These are phyloP conservation scores for Seiridium cupressi DNA, from an alignment of 2,329 filamentous ascomycete genomes.

Conservation along the genomic window DNA sequence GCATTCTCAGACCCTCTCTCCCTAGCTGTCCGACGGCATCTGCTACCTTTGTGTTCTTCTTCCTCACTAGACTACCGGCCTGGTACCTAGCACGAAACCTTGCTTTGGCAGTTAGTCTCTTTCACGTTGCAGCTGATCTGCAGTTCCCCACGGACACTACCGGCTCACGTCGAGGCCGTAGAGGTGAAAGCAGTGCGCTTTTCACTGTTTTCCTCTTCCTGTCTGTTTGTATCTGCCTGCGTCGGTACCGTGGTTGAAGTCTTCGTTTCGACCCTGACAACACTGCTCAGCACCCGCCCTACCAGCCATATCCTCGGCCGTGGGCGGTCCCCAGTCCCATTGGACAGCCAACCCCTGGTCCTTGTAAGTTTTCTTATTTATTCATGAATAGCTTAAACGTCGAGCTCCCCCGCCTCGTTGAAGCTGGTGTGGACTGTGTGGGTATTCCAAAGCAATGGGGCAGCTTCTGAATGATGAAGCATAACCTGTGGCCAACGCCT, in stretches of 20 bases:
- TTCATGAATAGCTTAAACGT: neutral
- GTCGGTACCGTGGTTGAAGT: too few species aligned
- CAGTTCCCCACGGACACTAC: neutral
- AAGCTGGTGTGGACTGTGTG: neutral
- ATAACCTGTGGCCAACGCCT: neutral
- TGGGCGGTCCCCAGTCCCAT: too few species aligned
- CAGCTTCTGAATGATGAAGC: neutral
- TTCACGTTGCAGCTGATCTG: neutral
- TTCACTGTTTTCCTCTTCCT: too few species aligned
- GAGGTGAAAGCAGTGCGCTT: too few species aligned
- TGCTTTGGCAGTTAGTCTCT: neutral
- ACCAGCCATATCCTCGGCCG: too few species aligned
- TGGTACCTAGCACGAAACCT: neutral
- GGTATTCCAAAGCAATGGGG: neutral
- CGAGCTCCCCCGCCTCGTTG: conserved; percentile 1
- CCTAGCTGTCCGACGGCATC: too few species aligned
- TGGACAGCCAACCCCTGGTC: neutral
- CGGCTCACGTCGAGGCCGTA: neutral
- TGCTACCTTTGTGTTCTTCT: too few species aligned
- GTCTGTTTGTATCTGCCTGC: neutral
- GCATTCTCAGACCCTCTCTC: too few species aligned
- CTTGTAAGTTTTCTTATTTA: neutral
- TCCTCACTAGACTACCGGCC: neutral
- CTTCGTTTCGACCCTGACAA: neutral
- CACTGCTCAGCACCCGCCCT: neutral